Conservation (phyloP, 495 filamentous ascomycete species). For the Xylaria castorea region DNA sequence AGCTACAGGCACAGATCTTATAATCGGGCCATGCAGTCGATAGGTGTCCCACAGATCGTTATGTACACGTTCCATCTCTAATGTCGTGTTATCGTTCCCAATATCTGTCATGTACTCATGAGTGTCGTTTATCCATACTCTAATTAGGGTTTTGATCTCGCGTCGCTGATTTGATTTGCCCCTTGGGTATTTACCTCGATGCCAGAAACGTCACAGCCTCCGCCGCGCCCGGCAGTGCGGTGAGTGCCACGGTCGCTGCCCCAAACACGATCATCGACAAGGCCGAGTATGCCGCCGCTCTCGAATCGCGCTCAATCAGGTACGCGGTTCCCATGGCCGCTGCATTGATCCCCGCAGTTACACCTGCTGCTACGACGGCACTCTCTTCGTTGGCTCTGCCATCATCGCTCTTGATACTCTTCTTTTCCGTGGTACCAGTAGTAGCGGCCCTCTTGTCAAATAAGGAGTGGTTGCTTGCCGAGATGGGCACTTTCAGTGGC, state of each 20-base stretch:
- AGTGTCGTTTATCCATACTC: neutral
- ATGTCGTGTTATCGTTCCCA: neutral
- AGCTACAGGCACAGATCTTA: neutral
- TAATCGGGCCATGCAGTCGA: neutral
- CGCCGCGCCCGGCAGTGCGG: conserved; percentile 35
- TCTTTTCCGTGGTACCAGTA: conserved; percentile 3
- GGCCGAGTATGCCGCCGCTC: conserved; percentile 55
- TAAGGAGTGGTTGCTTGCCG: neutral
- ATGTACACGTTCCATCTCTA: conserved; percentile 1
- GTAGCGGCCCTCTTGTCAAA: neutral
- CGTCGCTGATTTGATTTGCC: conserved; percentile 2
- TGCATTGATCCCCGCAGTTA: conserved; percentile 56
- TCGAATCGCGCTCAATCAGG: conserved; percentile 53
- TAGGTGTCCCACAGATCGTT: conserved; percentile 7
- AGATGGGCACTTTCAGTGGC: neutral
- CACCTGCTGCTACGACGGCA: conserved; percentile 48
- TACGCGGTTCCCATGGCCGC: conserved; percentile 59
- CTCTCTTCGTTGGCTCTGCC: conserved; percentile 31
- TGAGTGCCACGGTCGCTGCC: conserved; percentile 54
- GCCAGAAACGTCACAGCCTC: conserved; percentile 4
- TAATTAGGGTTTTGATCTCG: conserved; percentile 6
- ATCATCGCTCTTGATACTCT: neutral
- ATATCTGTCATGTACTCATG: neutral
- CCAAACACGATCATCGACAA: conserved; percentile 57
- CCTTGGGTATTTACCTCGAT: conserved; percentile 2